Percentiles rank a stretch among this genome's conserved stretches.
Evolutionary conservation across 148 eudicot species (phyloP).

Genomic region (Arctostaphylos glauca): DNA sequence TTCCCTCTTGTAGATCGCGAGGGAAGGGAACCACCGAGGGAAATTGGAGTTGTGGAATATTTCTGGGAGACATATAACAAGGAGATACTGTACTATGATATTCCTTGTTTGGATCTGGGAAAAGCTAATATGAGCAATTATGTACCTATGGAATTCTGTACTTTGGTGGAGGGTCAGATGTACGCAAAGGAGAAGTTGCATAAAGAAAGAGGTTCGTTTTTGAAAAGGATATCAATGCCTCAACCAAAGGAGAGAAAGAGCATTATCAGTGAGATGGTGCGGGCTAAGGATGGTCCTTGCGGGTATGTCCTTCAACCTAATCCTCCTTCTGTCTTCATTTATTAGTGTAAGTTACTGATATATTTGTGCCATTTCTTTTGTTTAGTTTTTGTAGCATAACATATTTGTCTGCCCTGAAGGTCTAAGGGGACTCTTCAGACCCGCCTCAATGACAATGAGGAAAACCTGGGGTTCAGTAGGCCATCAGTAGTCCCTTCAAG

Average conservation of each 20-base stretch:
- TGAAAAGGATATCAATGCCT: slow-evolving; percentile 47
- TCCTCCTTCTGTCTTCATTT: neutral
- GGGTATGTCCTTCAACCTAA: slow-evolving; percentile 40
- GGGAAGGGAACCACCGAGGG: slow-evolving; percentile 25
- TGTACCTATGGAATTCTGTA: slow-evolving; percentile 65
- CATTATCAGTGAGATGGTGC: slow-evolving; percentile 44
- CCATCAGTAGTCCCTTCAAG: neutral
- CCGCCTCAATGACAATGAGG: neutral
- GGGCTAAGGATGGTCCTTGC: slow-evolving; percentile 41
- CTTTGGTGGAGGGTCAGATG: slow-evolving; percentile 62
- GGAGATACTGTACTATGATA: slow-evolving; percentile 21
- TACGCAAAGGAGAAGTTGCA: slow-evolving; percentile 48
- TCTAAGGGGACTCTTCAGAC: neutral
- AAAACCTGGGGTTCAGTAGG: neutral
- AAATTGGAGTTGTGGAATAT: slow-evolving; percentile 35
- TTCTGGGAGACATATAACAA: slow-evolving; percentile 41
- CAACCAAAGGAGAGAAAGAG: slow-evolving; percentile 34
- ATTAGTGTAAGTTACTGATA: neutral
- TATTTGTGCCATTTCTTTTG: neutral
- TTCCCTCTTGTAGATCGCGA: slow-evolving; percentile 42
- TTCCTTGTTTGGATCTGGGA: slow-evolving; percentile 57
- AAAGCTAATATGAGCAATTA: slow-evolving; percentile 25
- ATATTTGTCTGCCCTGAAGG: neutral
- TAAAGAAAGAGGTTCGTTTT: slow-evolving; percentile 14
- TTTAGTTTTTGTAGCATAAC: neutral